Percentiles rank a stretch among this genome's conserved stretches.
Evolutionary conservation across 176 grass and related monocot species (phyloP).

Genomic region (Oryza meridionalis): DNA sequence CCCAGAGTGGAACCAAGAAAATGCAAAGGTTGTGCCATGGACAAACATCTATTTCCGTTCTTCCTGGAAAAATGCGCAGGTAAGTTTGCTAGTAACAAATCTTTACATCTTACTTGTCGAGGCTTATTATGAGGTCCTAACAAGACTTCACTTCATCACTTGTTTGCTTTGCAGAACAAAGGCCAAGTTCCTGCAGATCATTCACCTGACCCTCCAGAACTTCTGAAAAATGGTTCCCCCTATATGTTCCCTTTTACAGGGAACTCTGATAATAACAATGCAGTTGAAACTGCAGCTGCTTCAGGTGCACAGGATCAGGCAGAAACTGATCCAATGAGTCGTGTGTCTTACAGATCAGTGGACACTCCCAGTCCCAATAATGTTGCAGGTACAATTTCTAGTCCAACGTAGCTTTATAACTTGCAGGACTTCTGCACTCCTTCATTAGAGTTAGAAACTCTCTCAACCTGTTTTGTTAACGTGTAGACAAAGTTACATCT

Average conservation of each 20-base stretch:
- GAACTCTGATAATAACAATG: constrained; percentile 34
- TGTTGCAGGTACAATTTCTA: constrained; percentile 38
- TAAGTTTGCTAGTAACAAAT: constrained; percentile 1
- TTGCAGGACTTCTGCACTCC: background rate
- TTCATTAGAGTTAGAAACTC: background rate
- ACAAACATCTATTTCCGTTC: constrained; percentile 82
- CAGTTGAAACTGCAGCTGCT: constrained; percentile 40
- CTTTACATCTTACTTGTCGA: background rate
- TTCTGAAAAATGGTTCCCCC: constrained; percentile 55
- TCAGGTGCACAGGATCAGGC: constrained; percentile 29
- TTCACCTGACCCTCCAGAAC: constrained; percentile 50
- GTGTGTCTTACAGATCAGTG: constrained; percentile 37
- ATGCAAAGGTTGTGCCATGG: constrained; percentile 78
- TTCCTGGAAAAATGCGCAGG: constrained; percentile 83
- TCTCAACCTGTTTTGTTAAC: background rate
- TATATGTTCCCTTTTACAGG: constrained; percentile 28
- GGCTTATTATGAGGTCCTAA: background rate
- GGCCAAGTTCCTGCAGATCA: constrained; percentile 46
- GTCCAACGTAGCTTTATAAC: background rate
- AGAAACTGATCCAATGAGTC: constrained; percentile 43
- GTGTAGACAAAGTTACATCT: constrained; percentile 53
- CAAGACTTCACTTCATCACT: background rate
- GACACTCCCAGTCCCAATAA: constrained; percentile 46
- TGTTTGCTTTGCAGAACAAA: constrained; percentile 48
- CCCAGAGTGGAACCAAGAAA: constrained; percentile 75